Base-by-base conservation (phyloP, 805 yeast genomes). In the Ogataea paradorogensis region DNA sequence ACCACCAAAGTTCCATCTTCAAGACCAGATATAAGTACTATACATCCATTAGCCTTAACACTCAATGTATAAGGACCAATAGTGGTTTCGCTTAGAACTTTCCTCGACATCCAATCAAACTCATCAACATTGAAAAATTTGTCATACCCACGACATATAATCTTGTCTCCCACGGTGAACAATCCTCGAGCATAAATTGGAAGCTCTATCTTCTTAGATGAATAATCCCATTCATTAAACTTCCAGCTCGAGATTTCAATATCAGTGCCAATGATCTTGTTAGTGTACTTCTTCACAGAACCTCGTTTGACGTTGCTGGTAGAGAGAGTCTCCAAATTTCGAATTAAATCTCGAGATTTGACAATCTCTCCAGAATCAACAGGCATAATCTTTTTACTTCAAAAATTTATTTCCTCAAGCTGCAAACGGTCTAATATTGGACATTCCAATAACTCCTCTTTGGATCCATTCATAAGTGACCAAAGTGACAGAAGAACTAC, bases 31-130 rank as follows among this genome's bases (percentile, higher is more conserved):
- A 93, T 72, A 44, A 93, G 78, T 2, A 86, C 80, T 38, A 93
- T 89, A 55, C 97, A 93, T 0, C 99, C 99, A 56, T 93, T 93
- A 42, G 95, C 95, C 58, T 93, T 93, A 26, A 82, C 69, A 0
- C 96, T 80, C 2, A 89, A 75, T 14, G 74, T 76, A 59, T 83
- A 93, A 0, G 97, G 96, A 0, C 96, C 96, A 4, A 28, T 23
- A 0, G 93, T 82, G 23, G 67, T 51, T 1, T 48, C 33, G n/a
- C 54, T 50, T 4, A 89, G 56, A 50, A 58, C 53, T 0, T 61
- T 63, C 68, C 78, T 70, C 43, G 67, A 72, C 0, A 95, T 82
- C 5, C 47, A 47, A 0, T 63, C 48, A 1, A 74, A 70, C 58
- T 93, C 99, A 46, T 70, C 76, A 3, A 88, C 67, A 56, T 85